phyloP scores from a whole-genome alignment of 441 rosid species.

The Erodium moschatum region DNA sequence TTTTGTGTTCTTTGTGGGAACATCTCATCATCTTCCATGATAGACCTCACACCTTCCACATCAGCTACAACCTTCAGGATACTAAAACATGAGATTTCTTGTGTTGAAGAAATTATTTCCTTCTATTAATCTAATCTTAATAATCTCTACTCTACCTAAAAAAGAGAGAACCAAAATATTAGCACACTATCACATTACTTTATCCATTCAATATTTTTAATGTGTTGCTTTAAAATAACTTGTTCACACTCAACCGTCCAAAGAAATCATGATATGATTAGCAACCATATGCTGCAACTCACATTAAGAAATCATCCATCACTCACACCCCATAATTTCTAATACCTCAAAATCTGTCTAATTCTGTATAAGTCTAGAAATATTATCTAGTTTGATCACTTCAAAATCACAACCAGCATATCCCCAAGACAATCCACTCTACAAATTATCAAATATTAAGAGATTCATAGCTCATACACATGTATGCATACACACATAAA shows the following conservation, averaged over 20 bases:
- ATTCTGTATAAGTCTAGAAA: background rate
- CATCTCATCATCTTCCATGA: too few relatives aligned
- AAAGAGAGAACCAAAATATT: background rate
- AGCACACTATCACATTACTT: background rate
- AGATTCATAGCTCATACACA: background rate
- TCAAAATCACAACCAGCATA: background rate
- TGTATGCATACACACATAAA: background rate
- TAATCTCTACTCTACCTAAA: background rate
- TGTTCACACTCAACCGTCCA: too few relatives aligned
- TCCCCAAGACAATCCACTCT: background rate
- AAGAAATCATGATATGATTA: too few relatives aligned
- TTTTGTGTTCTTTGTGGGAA: background rate
- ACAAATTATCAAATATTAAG: too few relatives aligned
- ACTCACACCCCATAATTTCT: too few relatives aligned
- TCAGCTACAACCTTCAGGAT: background rate
- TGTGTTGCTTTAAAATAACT: too few relatives aligned
- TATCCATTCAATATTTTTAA: background rate
- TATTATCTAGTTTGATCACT: background rate
- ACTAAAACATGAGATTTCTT: background rate
- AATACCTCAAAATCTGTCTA: background rate
- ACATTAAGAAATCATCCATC: too few relatives aligned
- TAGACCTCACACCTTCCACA: background rate
- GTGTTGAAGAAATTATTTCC: background rate
- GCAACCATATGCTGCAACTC: too few relatives aligned
- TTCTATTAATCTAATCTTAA: background rate